Conservation (phyloP, 225 moss, liverwort and hornwort species). For the Anthoceros angustus region DNA sequence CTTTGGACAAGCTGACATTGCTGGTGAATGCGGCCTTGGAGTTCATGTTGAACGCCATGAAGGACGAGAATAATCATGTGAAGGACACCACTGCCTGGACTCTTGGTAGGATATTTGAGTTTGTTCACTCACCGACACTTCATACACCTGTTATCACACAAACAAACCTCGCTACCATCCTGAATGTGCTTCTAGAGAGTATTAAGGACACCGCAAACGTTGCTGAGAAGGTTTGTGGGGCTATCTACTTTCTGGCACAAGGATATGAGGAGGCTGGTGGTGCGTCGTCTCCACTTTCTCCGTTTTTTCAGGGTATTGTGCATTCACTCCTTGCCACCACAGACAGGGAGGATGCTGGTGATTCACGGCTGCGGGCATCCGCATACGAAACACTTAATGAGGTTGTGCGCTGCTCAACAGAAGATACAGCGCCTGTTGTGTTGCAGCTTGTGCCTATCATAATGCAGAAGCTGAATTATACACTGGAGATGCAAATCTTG, state of each 20-base stretch:
- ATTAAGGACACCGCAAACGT: conserved; percentile 6
- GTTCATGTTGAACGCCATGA: conserved; percentile 9
- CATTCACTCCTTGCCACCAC: conserved; percentile 4
- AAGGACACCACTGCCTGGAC: conserved; percentile 7
- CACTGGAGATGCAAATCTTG: conserved; percentile 5
- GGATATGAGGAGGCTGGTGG: conserved; percentile 7
- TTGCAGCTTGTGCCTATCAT: conserved; percentile 7
- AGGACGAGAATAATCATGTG: conserved; percentile 10
- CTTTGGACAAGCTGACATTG: conserved; percentile 1
- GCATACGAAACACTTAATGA: conserved; percentile 8
- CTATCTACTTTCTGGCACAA: conserved; percentile 7
- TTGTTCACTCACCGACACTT: not conserved
- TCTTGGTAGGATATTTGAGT: too few species aligned
- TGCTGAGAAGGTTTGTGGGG: not conserved
- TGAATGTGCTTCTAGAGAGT: conserved; percentile 6
- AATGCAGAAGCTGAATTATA: conserved; percentile 5
- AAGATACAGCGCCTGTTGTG: conserved; percentile 7
- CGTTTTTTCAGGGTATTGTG: conserved; percentile 8
- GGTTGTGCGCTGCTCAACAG: conserved; percentile 6
- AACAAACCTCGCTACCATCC: not conserved
- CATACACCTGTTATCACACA: conserved; percentile 3
- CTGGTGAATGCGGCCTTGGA: conserved; percentile 3
- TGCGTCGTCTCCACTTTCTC: conserved; percentile 5
- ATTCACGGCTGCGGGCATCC: conserved; percentile 5
- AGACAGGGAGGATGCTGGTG: conserved; percentile 9